These are phyloP conservation scores for Apophysomyces sp. DNA, from an alignment of 371 early-diverging fungal species.

Conservation along the genomic window DNA sequence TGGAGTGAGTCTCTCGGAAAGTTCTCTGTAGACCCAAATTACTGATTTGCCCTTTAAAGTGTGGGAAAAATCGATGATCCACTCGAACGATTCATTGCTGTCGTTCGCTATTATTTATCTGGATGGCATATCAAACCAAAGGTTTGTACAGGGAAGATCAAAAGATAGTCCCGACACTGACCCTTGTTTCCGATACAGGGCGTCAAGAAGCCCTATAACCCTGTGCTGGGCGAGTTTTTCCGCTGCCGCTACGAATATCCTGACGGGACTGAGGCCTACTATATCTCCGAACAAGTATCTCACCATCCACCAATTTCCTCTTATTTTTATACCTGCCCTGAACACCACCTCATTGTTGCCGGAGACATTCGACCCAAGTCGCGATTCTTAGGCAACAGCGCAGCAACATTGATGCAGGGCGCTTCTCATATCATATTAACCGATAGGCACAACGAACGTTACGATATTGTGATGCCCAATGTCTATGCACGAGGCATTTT, in stretches of 20 bases:
- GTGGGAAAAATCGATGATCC: constrained; percentile 74
- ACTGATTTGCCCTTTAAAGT: constrained; percentile 28
- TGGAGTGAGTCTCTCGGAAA: constrained; percentile 58
- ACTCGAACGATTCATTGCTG: constrained; percentile 80
- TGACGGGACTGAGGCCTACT: constrained; percentile 73
- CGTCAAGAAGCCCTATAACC: constrained; percentile 96
- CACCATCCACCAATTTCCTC: constrained; percentile 95
- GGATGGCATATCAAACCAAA: constrained; percentile 97
- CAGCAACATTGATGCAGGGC: constrained; percentile 89
- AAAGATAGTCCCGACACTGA: background rate
- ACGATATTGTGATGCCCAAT: constrained; percentile 85
- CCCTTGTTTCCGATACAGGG: constrained; percentile 54
- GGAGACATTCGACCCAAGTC: constrained; percentile 92
- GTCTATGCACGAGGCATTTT: constrained; percentile 89
- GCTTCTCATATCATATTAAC: constrained; percentile 64
- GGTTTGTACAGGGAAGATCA: constrained; percentile 39
- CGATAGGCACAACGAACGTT: constrained; percentile 70
- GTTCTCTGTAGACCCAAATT: background rate
- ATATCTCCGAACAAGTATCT: constrained; percentile 88
- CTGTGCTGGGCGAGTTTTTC: constrained; percentile 92
- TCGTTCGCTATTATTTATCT: constrained; percentile 90
- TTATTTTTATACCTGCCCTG: constrained; percentile 81
- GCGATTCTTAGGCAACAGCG: constrained; percentile 92
- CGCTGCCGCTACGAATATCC: constrained; percentile 71
- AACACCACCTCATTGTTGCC: constrained; percentile 71